Evolutionary conservation across 75 land plant genomes (phyloP).

Genomic region (Larix kaempferi): DNA sequence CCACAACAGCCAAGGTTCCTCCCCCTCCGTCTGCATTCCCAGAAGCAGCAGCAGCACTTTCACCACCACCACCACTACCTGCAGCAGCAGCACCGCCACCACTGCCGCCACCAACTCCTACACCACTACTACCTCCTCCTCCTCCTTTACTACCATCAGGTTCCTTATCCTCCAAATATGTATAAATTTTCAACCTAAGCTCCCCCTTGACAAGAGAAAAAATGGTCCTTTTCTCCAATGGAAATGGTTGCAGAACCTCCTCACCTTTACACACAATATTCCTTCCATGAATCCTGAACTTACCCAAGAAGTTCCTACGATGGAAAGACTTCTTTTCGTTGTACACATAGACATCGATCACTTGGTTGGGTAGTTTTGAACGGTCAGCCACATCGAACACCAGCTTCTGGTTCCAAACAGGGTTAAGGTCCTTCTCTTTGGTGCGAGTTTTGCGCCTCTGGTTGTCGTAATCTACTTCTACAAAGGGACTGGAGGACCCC

Average conservation of each 20-base stretch:
- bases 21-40: background rate
- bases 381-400: slow-evolving; percentile 38
- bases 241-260: slow-evolving; percentile 19
- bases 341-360: slow-evolving; percentile 54
- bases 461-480: slow-evolving; percentile 72
- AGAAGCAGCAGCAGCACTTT: slow-evolving; percentile 1
- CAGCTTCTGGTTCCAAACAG: slow-evolving; percentile 80
- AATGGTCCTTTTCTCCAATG: slow-evolving; percentile 49
- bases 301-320: slow-evolving; percentile 60
- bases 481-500: slow-evolving; percentile 77
- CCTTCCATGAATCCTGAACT: slow-evolving; percentile 39
- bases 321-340: slow-evolving; percentile 44
- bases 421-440: slow-evolving; percentile 60
- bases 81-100: background rate
- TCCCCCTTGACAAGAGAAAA: slow-evolving; percentile 65
- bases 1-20: background rate
- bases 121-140: too few species aligned
- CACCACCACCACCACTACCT: too few species aligned
- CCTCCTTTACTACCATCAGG: background rate
- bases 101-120: background rate
- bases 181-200: slow-evolving; percentile 52
- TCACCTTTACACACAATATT: slow-evolving; percentile 31
- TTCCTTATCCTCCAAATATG: background rate
- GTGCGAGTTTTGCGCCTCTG: slow-evolving; percentile 51
- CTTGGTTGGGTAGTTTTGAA: slow-evolving; percentile 33